Evolutionary conservation across 441 rosid species (phyloP), one percentile per base, ranked within the genome.

Genomic region (Brassica hybrid): DNA sequence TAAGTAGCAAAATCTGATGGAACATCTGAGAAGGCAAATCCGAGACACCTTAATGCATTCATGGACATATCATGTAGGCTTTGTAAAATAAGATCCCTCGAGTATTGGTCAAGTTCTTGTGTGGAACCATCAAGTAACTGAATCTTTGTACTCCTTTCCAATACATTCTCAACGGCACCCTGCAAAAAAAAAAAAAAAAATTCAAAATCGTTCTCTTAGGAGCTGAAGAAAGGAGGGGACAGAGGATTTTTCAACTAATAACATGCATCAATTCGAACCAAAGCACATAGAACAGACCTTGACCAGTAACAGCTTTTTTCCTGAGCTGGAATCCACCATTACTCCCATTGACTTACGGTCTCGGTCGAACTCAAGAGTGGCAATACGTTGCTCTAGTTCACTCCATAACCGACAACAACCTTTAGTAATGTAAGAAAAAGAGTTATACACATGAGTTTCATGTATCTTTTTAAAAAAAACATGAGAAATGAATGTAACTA

Each of bases 271-370:
- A 59, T 23, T 5, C 16, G 8, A 59, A 23, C 32, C 63, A 59
- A 59, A 12, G 4, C 21, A 16, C 32, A 27, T 27, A 59, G 16
- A 66, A 72, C 70, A 71, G 2, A 80, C 99, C 99, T 96, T 96
- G 74, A 92, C 98, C 65, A 96, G 92, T 81, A 96, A 83, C 45
- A 88, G 72, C 75, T 94, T 92, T 23, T 73, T 82, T 74, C 94
- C 89, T 2, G 94, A 83, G 86, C 83, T 72, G 32, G 98, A 90
- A 83, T 86, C 88, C 68, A 91, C 94, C 78, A 96, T 91, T 75
- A 94, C 98, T 81, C 98, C 97, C 99, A 94, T 94, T 52, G 99
- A 96, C 80, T 96, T 96, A 60, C 99, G 73, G 78, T 92, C 97
- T 5, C 92, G 96, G 68, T 92, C 98, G 23, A 96, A 96, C 87